Conservation (phyloP, 140 eudicot genomes). For the Cichorium intybus region DNA sequence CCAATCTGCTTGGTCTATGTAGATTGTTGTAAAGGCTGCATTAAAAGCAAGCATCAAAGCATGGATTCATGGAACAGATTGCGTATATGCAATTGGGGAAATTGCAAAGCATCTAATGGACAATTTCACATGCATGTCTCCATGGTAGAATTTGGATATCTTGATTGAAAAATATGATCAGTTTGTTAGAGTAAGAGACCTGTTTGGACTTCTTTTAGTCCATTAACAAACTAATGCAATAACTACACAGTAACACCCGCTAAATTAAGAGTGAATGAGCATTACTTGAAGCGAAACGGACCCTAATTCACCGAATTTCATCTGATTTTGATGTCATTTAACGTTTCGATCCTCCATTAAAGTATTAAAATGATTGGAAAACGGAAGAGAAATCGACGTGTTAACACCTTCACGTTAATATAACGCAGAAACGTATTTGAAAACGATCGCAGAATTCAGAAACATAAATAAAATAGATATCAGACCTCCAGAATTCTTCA, state of each 20-base stretch:
- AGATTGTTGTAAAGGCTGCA: conserved; percentile 82
- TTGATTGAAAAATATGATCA: too few relatives aligned
- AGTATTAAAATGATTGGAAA: background rate
- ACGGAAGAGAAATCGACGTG: background rate
- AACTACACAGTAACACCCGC: too few relatives aligned
- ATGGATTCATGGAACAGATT: background rate
- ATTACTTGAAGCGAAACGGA: too few relatives aligned
- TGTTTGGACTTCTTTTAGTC: too few relatives aligned
- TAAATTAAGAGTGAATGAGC: too few relatives aligned
- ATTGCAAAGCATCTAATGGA: too few relatives aligned
- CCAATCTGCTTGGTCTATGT: conserved; percentile 75
- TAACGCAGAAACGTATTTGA: background rate
- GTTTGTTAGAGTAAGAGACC: too few relatives aligned
- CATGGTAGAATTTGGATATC: too few relatives aligned
- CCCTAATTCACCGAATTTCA: background rate
- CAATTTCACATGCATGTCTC: too few relatives aligned
- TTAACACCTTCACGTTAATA: background rate
- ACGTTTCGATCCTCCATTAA: background rate
- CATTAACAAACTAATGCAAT: too few relatives aligned
- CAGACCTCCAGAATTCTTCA: conserved; percentile 84
- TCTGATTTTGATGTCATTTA: background rate
- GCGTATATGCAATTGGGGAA: background rate
- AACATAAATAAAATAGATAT: background rate
- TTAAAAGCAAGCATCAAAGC: background rate
- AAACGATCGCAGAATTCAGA: background rate